Evolutionary conservation across 148 eudicot genomes (phyloP).

Genomic region (Vaccinium corymbosum): DNA sequence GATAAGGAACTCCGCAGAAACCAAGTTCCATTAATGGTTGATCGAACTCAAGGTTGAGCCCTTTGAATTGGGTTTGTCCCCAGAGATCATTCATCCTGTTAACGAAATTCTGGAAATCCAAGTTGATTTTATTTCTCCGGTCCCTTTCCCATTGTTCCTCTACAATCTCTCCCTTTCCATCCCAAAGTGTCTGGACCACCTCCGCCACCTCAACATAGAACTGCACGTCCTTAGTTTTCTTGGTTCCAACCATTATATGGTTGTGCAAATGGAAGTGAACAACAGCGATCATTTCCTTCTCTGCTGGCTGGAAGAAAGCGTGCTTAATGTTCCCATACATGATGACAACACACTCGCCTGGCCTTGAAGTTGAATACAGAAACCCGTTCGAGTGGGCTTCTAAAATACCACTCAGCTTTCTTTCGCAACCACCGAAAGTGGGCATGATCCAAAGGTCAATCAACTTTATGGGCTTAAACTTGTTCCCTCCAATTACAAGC

Average conservation of each 20-base stretch:
- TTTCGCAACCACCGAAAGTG: constrained; percentile 72
- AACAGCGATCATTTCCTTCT: constrained; percentile 90
- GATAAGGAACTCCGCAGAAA: constrained; percentile 85
- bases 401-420: constrained; percentile 64
- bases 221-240: constrained; percentile 95
- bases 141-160: constrained; percentile 94
- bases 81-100: constrained; percentile 87
- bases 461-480: constrained; percentile 76
- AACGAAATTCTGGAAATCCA: constrained; percentile 79
- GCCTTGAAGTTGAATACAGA: constrained; percentile 74
- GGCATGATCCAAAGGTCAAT: constrained; percentile 83
- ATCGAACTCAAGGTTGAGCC: constrained; percentile 78
- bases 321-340: constrained; percentile 80
- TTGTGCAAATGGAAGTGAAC: constrained; percentile 90
- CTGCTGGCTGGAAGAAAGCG: constrained; percentile 96
- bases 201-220: constrained; percentile 94
- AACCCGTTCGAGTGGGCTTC: constrained; percentile 84
- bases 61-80: constrained; percentile 77
- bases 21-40: constrained; percentile 95
- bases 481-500: constrained; percentile 58
- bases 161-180: constrained; percentile 86
- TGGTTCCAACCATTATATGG: constrained; percentile 93
- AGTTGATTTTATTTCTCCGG: constrained; percentile 81
- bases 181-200: constrained; percentile 84
- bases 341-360: constrained; percentile 71